Conservation (phyloP, 345 rosid genomes). For the Isatis tinctoria region DNA sequence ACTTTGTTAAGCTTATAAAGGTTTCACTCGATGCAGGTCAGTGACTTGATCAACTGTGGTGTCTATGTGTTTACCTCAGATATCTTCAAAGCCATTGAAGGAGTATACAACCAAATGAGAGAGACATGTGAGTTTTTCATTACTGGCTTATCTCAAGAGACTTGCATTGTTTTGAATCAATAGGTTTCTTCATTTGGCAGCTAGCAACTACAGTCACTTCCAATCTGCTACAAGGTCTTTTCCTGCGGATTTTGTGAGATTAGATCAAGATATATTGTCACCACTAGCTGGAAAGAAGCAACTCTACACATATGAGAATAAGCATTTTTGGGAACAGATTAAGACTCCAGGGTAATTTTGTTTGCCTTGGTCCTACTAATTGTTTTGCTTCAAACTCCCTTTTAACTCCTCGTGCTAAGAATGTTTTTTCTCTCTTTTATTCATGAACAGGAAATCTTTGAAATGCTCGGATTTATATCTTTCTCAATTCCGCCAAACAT, state of each 20-base stretch:
- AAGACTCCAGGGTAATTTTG: conserved; percentile 75
- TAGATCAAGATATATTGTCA: conserved; percentile 88
- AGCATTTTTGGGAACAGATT: conserved; percentile 89
- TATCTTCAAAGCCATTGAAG: conserved; percentile 62
- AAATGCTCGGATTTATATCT: conserved; percentile 76
- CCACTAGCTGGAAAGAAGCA: conserved; percentile 90
- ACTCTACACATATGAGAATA: conserved; percentile 66
- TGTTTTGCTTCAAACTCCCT: neutral
- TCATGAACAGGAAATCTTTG: conserved; percentile 68
- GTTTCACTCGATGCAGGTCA: conserved; percentile 48
- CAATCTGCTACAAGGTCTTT: conserved; percentile 65
- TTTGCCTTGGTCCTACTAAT: neutral
- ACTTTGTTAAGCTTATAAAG: neutral
- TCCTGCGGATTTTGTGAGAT: conserved; percentile 67
- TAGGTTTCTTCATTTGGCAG: conserved; percentile 33
- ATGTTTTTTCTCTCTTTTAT: too few relatives aligned
- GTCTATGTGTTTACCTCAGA: conserved; percentile 68
- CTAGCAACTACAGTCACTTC: conserved; percentile 71
- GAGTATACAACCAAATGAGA: conserved; percentile 44
- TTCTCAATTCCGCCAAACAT: conserved; percentile 48
- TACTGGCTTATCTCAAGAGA: neutral
- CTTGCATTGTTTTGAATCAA: neutral
- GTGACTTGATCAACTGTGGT: conserved; percentile 81
- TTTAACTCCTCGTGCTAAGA: neutral
- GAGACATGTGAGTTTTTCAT: conserved; percentile 50